A percentile compares a stretch with the other conserved stretches of the same genome.
phyloP scores from a whole-genome alignment of 2,329 filamentous ascomycete genomes.

The Hymenoscyphus fructigenus region DNA sequence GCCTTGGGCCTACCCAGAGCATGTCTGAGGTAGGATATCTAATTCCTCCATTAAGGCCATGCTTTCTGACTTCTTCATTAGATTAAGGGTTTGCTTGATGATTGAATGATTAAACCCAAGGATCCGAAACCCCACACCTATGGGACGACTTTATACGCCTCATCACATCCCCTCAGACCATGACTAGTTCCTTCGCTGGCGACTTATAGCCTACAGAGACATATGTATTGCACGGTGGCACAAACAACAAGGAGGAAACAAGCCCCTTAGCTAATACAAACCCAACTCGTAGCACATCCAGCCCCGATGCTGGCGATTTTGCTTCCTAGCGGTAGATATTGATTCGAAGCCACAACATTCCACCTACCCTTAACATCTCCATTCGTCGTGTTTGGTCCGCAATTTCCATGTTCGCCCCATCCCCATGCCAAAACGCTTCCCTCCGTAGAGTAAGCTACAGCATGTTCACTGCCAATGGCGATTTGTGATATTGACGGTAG shows the following conservation, averaged over 20 bases:
- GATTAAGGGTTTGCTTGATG: constrained; percentile 37
- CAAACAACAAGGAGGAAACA: background rate
- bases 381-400: constrained; percentile 64
- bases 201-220: background rate
- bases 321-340: constrained; percentile 50
- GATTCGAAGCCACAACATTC: constrained; percentile 63
- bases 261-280: constrained; percentile 47
- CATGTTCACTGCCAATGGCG: constrained; percentile 89
- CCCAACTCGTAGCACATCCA: constrained; percentile 90
- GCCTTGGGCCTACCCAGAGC: constrained; percentile 71
- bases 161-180: background rate
- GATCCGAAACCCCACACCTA: background rate
- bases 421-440: constrained; percentile 81
- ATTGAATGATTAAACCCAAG: constrained; percentile 30
- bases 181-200: background rate
- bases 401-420: constrained; percentile 98
- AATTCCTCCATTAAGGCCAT: constrained; percentile 14
- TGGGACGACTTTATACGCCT: background rate
- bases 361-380: constrained; percentile 68
- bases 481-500: constrained; percentile 61
- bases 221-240: background rate
- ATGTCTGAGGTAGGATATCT: constrained; percentile 61
- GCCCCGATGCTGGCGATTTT: constrained; percentile 66
- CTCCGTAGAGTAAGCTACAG: constrained; percentile 65
- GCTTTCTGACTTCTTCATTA: constrained; percentile 26